Percentiles rank a stretch among this genome's conserved stretches.
phyloP scores from a whole-genome alignment of 1,284 basidiomycete species.

The Wallemia hederae region DNA sequence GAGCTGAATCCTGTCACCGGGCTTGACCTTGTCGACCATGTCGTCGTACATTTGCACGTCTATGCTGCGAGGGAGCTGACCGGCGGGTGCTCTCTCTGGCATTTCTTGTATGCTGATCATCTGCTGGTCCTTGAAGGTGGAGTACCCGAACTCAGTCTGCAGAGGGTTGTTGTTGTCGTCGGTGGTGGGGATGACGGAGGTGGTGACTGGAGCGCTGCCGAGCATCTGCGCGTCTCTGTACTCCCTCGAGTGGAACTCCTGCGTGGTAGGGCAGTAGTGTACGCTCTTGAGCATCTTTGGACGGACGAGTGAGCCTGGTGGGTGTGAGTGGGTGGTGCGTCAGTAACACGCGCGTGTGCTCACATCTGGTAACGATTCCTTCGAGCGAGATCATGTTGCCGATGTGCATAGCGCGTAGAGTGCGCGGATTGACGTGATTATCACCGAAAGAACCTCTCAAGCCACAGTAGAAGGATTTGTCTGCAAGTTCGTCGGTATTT shows the following conservation, averaged over 20 bases:
- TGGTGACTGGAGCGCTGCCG: slow-evolving; percentile 50
- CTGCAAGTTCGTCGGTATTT: slow-evolving; percentile 52
- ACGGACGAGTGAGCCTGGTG: slow-evolving; percentile 53
- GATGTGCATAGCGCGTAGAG: slow-evolving; percentile 58
- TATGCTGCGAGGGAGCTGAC: slow-evolving; percentile 78
- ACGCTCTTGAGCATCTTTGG: slow-evolving; percentile 95
- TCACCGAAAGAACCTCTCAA: slow-evolving; percentile 96
- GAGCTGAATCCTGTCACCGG: slow-evolving; percentile 86
- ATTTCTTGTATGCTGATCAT: slow-evolving; percentile 96
- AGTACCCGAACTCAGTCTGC: slow-evolving; percentile 76
- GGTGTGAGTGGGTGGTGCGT: background rate
- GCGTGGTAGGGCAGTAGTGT: slow-evolving; percentile 71
- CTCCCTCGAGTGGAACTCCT: slow-evolving; percentile 54
- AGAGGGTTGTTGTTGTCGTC: slow-evolving; percentile 68
- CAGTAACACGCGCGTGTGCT: slow-evolving; percentile 9
- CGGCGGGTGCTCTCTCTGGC: slow-evolving; percentile 92
- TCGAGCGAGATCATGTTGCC: slow-evolving; percentile 92
- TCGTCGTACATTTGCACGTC: slow-evolving; percentile 93
- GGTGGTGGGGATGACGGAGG: slow-evolving; percentile 65
- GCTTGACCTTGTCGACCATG: slow-evolving; percentile 87
- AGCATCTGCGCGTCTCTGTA: slow-evolving; percentile 70
- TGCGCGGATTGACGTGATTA: slow-evolving; percentile 86
- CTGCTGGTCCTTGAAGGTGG: slow-evolving; percentile 85
- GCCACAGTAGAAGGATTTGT: slow-evolving; percentile 47
- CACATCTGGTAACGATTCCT: slow-evolving; percentile 88